Percentiles rank a stretch among this genome's conserved stretches.
phyloP scores from a whole-genome alignment of 306 rosid species.

The Cicer pinnatifidum region DNA sequence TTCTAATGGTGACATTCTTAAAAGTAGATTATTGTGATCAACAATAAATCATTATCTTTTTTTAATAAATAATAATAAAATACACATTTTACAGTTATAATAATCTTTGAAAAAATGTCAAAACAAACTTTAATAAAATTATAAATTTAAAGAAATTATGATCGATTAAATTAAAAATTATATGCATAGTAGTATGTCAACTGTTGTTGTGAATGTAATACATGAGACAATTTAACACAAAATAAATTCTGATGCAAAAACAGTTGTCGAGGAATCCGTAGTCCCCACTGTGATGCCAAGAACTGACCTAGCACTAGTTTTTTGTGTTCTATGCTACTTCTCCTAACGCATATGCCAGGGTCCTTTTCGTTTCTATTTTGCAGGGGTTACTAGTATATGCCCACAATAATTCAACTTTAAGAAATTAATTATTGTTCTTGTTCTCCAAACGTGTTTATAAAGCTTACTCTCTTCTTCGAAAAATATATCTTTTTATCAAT shows the following conservation, averaged over 20 bases:
- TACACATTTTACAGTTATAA: too few species aligned
- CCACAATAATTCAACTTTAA: constrained; percentile 39
- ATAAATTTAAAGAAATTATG: too few species aligned
- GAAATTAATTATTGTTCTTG: constrained; percentile 3
- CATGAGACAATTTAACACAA: neutral
- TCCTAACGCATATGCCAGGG: constrained; percentile 44
- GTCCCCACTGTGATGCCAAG: constrained; percentile 57
- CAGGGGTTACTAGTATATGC: constrained; percentile 37
- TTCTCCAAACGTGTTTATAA: neutral
- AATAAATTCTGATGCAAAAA: constrained; percentile 34
- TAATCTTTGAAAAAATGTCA: too few species aligned
- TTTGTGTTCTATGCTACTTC: constrained; percentile 34
- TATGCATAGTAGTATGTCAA: neutral
- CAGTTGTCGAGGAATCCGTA: constrained; percentile 46
- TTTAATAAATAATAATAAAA: too few species aligned
- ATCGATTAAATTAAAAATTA: too few species aligned
- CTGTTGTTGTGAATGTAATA: neutral
- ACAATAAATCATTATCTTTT: neutral
- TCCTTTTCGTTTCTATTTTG: constrained; percentile 33
- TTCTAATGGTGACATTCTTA: neutral
- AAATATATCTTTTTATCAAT: neutral
- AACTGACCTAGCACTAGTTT: constrained; percentile 48
- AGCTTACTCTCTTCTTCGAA: neutral
- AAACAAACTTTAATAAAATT: too few species aligned
- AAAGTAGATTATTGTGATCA: neutral